Percentiles rank a stretch among this genome's conserved stretches.
These are phyloP conservation scores for Cryptococcus sp. DNA, from an alignment of 1,284 basidiomycete genomes.

Conservation along the genomic window DNA sequence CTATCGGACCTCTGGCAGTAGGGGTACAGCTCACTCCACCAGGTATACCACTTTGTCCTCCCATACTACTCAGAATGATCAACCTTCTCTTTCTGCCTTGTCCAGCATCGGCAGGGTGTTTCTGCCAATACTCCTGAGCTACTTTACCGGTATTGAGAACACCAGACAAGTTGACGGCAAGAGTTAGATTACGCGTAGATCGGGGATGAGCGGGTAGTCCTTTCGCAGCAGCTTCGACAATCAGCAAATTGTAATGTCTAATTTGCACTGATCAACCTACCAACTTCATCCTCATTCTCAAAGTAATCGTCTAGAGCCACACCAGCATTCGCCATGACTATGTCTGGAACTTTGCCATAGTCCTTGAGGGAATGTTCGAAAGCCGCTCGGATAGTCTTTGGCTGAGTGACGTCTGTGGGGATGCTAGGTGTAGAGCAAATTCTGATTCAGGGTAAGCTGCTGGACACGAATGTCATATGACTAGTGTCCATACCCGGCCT, in stretches of 20 bases:
- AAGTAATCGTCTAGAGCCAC: constrained; percentile 13
- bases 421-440: background rate
- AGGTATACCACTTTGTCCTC: constrained; percentile 16
- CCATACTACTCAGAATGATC: constrained; percentile 20
- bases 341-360: constrained; percentile 15
- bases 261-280: constrained; percentile 2
- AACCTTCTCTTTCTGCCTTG: constrained; percentile 9
- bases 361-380: constrained; percentile 11
- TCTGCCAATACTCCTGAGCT: constrained; percentile 15
- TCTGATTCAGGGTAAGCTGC: background rate
- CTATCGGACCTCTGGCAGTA: background rate
- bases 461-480: too few species aligned
- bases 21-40: constrained; percentile 2
- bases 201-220: constrained; percentile 1
- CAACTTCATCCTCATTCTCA: constrained; percentile 13
- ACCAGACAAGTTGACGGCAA: constrained; percentile 19
- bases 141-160: constrained; percentile 11
- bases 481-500: background rate
- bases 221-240: background rate
- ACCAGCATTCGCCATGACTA: constrained; percentile 26
- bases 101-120: background rate
- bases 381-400: constrained; percentile 6
- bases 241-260: background rate
- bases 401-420: constrained; percentile 14
- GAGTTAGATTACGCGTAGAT: constrained; percentile 9